phyloP scores from a whole-genome alignment of 208 protist species.

The Trichomonas gallinae region DNA sequence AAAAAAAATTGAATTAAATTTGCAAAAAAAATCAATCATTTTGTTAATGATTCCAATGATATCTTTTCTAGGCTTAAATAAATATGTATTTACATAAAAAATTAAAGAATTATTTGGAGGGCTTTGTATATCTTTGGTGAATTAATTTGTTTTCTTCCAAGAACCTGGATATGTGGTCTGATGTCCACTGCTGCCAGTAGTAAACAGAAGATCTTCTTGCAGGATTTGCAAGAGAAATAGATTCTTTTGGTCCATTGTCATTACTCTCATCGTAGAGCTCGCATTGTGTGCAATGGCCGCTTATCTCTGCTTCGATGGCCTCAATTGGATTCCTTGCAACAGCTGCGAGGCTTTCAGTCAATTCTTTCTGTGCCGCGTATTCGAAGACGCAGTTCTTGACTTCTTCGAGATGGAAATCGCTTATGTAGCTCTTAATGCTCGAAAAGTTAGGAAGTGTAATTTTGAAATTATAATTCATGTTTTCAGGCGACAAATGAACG shows the following conservation, averaged over 20 bases:
- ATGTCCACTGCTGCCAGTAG: background rate
- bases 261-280: background rate
- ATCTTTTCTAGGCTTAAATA: too few relatives aligned
- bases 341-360: background rate
- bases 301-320: background rate
- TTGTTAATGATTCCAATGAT: too few relatives aligned
- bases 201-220: background rate
- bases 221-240: background rate
- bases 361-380: background rate
- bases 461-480: background rate
- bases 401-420: background rate
- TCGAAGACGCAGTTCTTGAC: background rate
- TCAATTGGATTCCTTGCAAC: background rate
- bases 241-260: background rate
- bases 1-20: too few relatives aligned
- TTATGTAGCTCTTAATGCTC: background rate
- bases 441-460: background rate
- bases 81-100: too few relatives aligned
- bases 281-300: background rate
- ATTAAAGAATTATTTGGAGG: too few relatives aligned
- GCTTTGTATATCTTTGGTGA: background rate
- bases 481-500: background rate
- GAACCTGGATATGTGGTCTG: background rate
- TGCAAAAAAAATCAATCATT: too few relatives aligned
- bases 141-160: background rate